phyloP scores from a whole-genome alignment of 2,329 filamentous ascomycete species.

The Pseudogymnoascus sp. region DNA sequence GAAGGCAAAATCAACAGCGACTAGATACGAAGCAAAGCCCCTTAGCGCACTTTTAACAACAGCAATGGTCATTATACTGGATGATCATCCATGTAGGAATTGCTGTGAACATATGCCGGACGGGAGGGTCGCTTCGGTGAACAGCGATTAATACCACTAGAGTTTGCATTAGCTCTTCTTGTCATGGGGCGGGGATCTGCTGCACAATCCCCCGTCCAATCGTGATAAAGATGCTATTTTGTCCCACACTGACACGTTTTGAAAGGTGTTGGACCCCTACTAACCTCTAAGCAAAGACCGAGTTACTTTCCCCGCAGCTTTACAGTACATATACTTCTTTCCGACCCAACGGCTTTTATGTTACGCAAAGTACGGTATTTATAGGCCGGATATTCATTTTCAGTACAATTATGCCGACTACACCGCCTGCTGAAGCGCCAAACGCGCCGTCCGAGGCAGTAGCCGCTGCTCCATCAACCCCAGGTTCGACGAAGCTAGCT shows the following conservation, averaged over 20 bases:
- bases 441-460: not conserved
- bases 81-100: not conserved
- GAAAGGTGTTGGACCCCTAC: not conserved
- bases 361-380: not conserved
- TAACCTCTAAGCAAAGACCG: not conserved
- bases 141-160: not conserved
- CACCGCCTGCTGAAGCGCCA: not conserved
- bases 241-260: not conserved
- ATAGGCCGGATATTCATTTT: not conserved
- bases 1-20: not conserved
- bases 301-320: not conserved
- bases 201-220: not conserved
- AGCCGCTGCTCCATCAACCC: not conserved
- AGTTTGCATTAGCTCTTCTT: not conserved
- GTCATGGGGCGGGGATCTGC: not conserved
- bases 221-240: not conserved
- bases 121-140: not conserved
- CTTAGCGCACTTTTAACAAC: not conserved
- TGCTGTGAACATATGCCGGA: not conserved
- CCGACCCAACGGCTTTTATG: not conserved
- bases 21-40: not conserved
- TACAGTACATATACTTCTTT: not conserved
- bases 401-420: not conserved
- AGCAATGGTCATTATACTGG: not conserved
- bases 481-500: not conserved